Evolutionary conservation across 2,329 filamentous ascomycete genomes (phyloP).

Genomic region (Stagonosporopsis rhizophila): DNA sequence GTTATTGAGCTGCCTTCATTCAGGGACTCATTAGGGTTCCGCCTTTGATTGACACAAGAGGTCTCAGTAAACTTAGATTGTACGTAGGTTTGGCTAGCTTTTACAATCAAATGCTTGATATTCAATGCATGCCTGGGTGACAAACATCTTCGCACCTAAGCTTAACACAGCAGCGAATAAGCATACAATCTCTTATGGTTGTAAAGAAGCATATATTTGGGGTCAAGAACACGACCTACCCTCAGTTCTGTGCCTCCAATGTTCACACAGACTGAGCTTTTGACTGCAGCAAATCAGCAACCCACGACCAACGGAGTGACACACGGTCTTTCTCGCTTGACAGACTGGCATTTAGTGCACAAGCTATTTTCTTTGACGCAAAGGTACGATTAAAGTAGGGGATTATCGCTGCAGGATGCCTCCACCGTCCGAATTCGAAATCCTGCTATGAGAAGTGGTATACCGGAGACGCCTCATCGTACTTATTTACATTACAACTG

Average conservation of each 20-base stretch:
- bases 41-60: neutral
- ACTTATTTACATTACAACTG: slow-evolving; percentile 5
- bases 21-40: neutral
- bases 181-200: too few relatives aligned
- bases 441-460: slow-evolving; percentile 1
- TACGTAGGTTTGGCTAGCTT: neutral
- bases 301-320: too few relatives aligned
- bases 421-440: neutral
- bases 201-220: neutral
- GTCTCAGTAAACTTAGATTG: neutral
- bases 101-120: neutral
- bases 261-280: neutral
- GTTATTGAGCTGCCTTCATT: neutral
- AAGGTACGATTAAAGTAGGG: neutral
- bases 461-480: slow-evolving; percentile 15
- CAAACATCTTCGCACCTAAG: neutral
- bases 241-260: neutral
- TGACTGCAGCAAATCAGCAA: too few relatives aligned
- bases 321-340: neutral
- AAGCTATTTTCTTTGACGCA: neutral
- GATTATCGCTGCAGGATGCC: slow-evolving; percentile 9
- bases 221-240: neutral
- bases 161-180: too few relatives aligned
- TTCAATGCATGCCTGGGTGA: neutral
- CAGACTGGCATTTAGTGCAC: neutral